phyloP scores from a whole-genome alignment of 805 yeast genomes.

The Huiozyma sinensis region DNA sequence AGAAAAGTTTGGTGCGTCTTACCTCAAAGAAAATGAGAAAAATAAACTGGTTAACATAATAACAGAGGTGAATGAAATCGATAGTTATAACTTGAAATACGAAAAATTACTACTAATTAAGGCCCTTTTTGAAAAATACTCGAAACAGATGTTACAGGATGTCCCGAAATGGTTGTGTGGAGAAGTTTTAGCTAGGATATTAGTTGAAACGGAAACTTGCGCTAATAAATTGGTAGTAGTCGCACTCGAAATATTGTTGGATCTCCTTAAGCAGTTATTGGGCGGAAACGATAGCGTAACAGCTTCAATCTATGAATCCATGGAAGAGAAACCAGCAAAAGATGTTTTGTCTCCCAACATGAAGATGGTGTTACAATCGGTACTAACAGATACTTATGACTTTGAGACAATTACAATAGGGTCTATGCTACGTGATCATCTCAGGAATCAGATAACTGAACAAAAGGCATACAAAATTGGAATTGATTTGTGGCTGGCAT shows the following conservation, averaged over 20 bases:
- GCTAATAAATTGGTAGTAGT: conserved; percentile 12
- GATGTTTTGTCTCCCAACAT: not conserved
- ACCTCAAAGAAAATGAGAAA: conserved; percentile 8
- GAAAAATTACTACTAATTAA: conserved; percentile 19
- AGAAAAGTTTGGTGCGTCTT: conserved; percentile 17
- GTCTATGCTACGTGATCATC: conserved; percentile 10
- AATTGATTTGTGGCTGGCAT: conserved; percentile 23
- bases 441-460: conserved; percentile 8
- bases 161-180: conserved; percentile 18
- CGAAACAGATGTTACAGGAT: conserved; percentile 14
- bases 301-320: conserved; percentile 6
- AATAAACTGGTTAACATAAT: conserved; percentile 8
- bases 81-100: conserved; percentile 17
- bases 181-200: conserved; percentile 18
- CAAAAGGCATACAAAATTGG: conserved; percentile 18
- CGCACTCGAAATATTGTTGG: conserved; percentile 15
- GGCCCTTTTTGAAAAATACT: conserved; percentile 15
- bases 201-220: conserved; percentile 12
- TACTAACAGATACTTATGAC: not conserved
- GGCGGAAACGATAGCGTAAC: conserved; percentile 4
- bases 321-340: conserved; percentile 11
- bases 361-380: not conserved
- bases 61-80: conserved; percentile 14
- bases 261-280: conserved; percentile 16
- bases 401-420: conserved; percentile 9